These are phyloP conservation scores for Ophiostoma fasciatum DNA, from an alignment of 2,329 filamentous ascomycete species.

Conservation along the genomic window DNA sequence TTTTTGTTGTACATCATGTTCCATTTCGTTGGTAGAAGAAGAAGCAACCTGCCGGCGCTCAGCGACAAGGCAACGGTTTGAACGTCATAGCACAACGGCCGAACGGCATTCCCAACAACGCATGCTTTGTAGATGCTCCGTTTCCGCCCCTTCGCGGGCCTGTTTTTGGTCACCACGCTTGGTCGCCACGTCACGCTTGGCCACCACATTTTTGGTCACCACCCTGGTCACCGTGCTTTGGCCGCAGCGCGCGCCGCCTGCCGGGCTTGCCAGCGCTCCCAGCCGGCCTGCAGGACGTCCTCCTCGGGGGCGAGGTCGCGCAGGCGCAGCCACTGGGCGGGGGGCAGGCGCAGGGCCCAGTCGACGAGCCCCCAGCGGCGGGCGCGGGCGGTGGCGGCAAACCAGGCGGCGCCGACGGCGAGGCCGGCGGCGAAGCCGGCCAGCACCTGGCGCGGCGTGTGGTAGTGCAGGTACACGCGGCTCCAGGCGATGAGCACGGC, in stretches of 20 bases:
- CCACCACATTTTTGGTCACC: background rate
- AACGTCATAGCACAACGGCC: too few relatives aligned
- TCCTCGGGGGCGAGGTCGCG: conserved; percentile 78
- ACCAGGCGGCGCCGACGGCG: conserved; percentile 65
- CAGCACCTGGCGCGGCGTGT: conserved; percentile 77
- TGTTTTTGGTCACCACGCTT: background rate
- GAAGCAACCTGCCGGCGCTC: too few relatives aligned
- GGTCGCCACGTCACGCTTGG: background rate
- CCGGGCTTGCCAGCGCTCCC: conserved; percentile 71
- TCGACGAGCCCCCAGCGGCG: conserved; percentile 54
- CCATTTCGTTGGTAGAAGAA: background rate
- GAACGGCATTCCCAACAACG: too few relatives aligned
- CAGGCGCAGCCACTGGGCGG: conserved; percentile 53
- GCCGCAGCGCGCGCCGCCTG: conserved; percentile 21
- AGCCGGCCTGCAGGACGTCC: conserved; percentile 80
- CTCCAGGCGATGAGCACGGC: conserved; percentile 64
- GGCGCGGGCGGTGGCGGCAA: conserved; percentile 50
- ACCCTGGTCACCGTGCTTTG: conserved; percentile 18
- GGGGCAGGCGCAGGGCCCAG: conserved; percentile 53
- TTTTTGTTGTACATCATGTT: background rate
- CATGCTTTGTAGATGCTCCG: too few relatives aligned
- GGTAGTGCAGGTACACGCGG: conserved; percentile 82
- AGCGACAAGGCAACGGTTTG: too few relatives aligned
- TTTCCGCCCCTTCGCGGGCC: background rate
- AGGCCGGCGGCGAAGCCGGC: conserved; percentile 60